These are phyloP conservation scores for Panaeolus cyanescens DNA, from an alignment of 768 basidiomycete species.

Conservation along the genomic window DNA sequence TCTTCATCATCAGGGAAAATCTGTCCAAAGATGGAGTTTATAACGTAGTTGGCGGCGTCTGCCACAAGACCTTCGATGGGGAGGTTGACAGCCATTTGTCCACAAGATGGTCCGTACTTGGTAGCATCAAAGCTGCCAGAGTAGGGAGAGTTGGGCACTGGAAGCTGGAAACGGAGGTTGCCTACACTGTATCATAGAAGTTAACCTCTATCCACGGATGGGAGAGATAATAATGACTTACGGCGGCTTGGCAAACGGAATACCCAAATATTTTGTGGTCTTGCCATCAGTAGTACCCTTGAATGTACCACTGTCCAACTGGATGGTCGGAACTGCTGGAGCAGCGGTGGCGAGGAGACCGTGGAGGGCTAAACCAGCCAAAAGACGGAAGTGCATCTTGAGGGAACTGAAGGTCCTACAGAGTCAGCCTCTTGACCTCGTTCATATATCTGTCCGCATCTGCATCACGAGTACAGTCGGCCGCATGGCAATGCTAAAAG, in stretches of 20 bases:
- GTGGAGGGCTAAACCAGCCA: constrained; percentile 16
- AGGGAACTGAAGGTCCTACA: not conserved
- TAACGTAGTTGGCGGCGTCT: constrained; percentile 33
- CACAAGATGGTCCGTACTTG: constrained; percentile 44
- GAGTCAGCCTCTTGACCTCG: not conserved
- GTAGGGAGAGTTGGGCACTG: constrained; percentile 37
- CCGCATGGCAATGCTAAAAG: not conserved
- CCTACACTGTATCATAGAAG: constrained; percentile 30
- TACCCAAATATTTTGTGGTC: constrained; percentile 46
- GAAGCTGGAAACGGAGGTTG: constrained; percentile 41
- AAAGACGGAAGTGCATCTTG: constrained; percentile 19
- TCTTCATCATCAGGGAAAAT: constrained; percentile 43
- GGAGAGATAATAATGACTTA: constrained; percentile 29
- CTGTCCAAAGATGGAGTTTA: constrained; percentile 27
- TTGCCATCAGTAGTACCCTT: constrained; percentile 36
- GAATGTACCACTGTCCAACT: constrained; percentile 46
- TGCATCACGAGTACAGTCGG: not conserved
- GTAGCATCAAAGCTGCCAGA: constrained; percentile 38
- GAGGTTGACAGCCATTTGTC: constrained; percentile 41
- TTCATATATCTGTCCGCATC: not conserved
- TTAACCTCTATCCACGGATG: not conserved
- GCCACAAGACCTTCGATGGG: constrained; percentile 36
- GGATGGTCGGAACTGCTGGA: constrained; percentile 33
- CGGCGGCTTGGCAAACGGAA: constrained; percentile 60
- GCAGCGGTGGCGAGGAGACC: constrained; percentile 18